Evolutionary conservation across 768 basidiomycete species (phyloP).

Genomic region (Tephrocybe sp.): DNA sequence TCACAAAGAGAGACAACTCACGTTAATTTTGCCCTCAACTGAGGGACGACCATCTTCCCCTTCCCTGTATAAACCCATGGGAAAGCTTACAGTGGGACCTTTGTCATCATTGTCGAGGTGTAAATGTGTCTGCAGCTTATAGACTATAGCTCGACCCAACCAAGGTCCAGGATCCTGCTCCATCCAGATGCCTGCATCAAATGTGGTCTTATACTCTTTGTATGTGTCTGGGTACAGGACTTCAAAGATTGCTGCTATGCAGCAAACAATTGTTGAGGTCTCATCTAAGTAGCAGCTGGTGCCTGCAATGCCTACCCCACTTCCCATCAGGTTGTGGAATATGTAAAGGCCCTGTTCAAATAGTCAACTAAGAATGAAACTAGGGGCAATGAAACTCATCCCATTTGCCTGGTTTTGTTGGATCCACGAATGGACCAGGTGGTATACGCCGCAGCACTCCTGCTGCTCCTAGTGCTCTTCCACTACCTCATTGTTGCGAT

Average conservation of each 20-base stretch:
- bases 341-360: neutral
- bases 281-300: neutral
- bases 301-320: neutral
- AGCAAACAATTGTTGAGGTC: neutral
- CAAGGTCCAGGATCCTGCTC: constrained; percentile 5
- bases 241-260: neutral
- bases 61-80: neutral
- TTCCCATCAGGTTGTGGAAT: neutral
- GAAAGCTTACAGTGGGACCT: constrained; percentile 1
- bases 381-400: neutral
- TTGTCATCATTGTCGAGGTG: neutral
- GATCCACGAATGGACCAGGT: neutral
- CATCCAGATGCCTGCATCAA: constrained; percentile 1
- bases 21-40: neutral
- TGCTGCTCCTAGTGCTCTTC: neutral
- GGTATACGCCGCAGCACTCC: neutral
- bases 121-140: neutral
- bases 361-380: neutral
- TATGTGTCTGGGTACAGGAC: neutral
- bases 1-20: neutral
- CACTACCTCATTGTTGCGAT: too few relatives aligned
- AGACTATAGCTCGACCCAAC: neutral
- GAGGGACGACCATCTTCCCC: neutral
- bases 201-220: neutral
- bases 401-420: neutral